Evolutionary conservation across 768 basidiomycete species (phyloP), one percentile per base, ranked within the genome.

Genomic region (Rhizopogon sp.): DNA sequence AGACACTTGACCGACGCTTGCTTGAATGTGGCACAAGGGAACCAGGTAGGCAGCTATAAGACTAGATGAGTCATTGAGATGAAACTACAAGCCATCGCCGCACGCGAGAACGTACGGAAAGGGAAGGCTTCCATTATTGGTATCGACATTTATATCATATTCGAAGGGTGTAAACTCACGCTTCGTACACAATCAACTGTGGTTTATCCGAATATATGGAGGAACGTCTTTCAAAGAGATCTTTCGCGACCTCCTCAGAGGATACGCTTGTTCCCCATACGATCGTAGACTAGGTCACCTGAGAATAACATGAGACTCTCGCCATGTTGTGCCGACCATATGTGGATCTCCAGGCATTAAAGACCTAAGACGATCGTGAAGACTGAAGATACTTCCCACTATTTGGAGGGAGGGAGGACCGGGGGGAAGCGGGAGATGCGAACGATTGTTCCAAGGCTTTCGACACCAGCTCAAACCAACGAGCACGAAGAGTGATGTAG

Each of bases 151-250:
- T 28, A 29, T 5, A 2, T n/a, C 28, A 17, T 4, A 25, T 25
- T 25, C 25, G 1, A 25, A 25, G 25, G 25, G 45, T 25, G 7
- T 29, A 14, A 13, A 47, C 28, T n/a, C 45, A 47, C 45, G 7
- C 4, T 29, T 47, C 9, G 10, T 29, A 14, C 8, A 47, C 45
- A 31, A n/a, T 3, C 9, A 13, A 20, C 1, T 28, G 25, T 1
- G 70, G 70, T 14, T 74, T 63, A 57, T 72, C 73, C 8, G 74
- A 71, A 58, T 74, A 74, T 45, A 66, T 68, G 35, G 65, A 60
- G 11, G 73, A 72, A 6, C 70, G 65, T 51, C 68, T 70, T 22
- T 75, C 71, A 16, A 76, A 62, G 11, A 76, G 57, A 13, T 74
- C 74, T 3, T 56, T 59, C 1, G 67, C 63, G 3, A 66, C 65